phyloP scores from a whole-genome alignment of 768 basidiomycete genomes.

The Serendipita sp. region DNA sequence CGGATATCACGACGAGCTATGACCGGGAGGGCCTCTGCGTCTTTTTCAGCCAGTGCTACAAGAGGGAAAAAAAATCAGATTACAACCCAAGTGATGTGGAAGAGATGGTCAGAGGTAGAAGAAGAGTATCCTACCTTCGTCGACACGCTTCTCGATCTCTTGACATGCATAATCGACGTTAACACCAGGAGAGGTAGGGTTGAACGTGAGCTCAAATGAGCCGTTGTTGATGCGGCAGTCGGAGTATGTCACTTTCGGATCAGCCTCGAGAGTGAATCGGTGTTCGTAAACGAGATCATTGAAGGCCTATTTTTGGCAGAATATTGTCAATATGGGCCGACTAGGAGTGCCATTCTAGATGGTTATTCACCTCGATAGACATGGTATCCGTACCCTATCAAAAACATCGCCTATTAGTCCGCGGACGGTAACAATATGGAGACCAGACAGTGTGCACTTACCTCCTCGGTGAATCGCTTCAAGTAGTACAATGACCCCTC shows the following conservation, averaged over 20 bases:
- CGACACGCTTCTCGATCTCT: background rate
- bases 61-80: background rate
- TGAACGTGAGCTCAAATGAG: background rate
- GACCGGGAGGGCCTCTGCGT: background rate
- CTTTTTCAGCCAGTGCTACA: background rate
- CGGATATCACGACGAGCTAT: background rate
- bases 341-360: background rate
- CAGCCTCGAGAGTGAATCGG: background rate
- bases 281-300: background rate
- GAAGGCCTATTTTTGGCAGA: no score
- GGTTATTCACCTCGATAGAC: background rate
- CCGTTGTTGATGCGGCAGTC: background rate
- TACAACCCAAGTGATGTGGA: background rate
- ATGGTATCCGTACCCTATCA: background rate
- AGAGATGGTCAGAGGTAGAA: background rate
- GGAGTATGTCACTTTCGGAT: background rate
- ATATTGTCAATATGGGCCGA: no score
- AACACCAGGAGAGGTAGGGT: background rate
- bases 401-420: background rate
- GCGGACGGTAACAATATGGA: no score
- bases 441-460: background rate
- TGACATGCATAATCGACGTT: background rate
- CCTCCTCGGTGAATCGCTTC: background rate
- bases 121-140: background rate
- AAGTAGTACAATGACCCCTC: background rate